Percentiles rank a stretch among this genome's conserved stretches.
phyloP scores from a whole-genome alignment of 2,329 filamentous ascomycete species.

The Blastomyces parvus region DNA sequence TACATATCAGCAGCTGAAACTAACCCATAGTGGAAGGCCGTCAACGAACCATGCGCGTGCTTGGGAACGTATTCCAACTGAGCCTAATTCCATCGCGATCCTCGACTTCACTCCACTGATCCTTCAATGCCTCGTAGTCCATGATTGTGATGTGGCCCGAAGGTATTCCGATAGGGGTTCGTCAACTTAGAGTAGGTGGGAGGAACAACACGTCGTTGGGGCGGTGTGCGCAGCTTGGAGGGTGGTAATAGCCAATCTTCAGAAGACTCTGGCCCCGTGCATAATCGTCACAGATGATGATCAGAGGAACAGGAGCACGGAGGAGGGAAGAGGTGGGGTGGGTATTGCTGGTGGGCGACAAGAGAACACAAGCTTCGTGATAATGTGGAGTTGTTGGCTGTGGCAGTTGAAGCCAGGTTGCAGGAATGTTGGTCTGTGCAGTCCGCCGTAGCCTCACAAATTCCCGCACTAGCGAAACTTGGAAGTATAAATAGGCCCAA shows the following conservation, averaged over 20 bases:
- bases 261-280: constrained; percentile 21
- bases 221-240: background rate
- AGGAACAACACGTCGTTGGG: background rate
- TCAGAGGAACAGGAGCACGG: constrained; percentile 12
- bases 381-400: background rate
- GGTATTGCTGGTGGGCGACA: background rate
- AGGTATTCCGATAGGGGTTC: constrained; percentile 12
- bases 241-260: constrained; percentile 11
- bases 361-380: constrained; percentile 17
- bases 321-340: background rate
- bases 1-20: constrained; percentile 24
- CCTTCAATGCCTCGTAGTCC: constrained; percentile 90
- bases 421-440: constrained; percentile 31
- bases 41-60: constrained; percentile 77
- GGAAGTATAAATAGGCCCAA: constrained; percentile 15
- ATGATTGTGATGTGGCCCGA: constrained; percentile 41
- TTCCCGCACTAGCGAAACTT: constrained; percentile 14
- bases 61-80: constrained; percentile 98
- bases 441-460: constrained; percentile 23
- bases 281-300: constrained; percentile 26
- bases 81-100: constrained; percentile 91
- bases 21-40: background rate
- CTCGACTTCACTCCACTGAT: constrained; percentile 93
- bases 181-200: constrained; percentile 9
- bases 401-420: constrained; percentile 36